Base-by-base conservation (phyloP, 2,329 filamentous ascomycete species). In the Colletotrichum neosansevieriae region DNA sequence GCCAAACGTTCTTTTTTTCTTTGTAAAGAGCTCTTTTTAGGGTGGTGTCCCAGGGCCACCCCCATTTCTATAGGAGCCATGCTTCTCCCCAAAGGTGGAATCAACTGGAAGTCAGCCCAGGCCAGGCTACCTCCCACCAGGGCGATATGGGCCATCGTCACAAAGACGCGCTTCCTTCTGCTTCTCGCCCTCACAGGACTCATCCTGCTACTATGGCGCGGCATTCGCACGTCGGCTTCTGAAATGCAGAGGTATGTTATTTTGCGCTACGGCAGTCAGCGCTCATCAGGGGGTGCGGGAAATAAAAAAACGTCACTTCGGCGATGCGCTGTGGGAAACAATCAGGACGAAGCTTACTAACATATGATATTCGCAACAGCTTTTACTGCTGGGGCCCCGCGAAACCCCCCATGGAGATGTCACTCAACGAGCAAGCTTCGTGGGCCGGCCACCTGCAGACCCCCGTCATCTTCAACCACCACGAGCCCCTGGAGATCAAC, bases 351-450 rank as follows among this genome's bases (percentile, higher is more conserved):
- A 40, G 11, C 40, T 47, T 36, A 24, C 65, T 68, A 53, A 71
- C 60, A 59, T 58, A 36, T n/a, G 32, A 56, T 24, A 11, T 32
- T n/a, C 49, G 29, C 10, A 38, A 54, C 50, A 98, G 95, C 82
- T 98, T 97, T 82, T 97, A 97, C 82, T 99, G 96, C 84, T 98
- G 94, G 88, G 96, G 96, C 12, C 95, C 96, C 13, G 89, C 92
- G 24, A 98, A 97, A 84, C 89, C 96, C n/a, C 96, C 96, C 60
- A 97, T 97, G 90, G 90, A 96, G 72, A 97, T 99, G 94, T 89
- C 92, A 47, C 84, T 91, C 63, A 98, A 98, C 78, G 96, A 99
- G 78, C 91, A 95, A 79, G 91, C 91, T 70, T 88, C 93, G 72
- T 99, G 96, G 96, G 91, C 92, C 73, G 90, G 89, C 66, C 94